Evolutionary conservation across 2,329 filamentous ascomycete genomes (phyloP), one percentile per base, ranked within the genome.

Genomic region (Ambrosiella xylebori): DNA sequence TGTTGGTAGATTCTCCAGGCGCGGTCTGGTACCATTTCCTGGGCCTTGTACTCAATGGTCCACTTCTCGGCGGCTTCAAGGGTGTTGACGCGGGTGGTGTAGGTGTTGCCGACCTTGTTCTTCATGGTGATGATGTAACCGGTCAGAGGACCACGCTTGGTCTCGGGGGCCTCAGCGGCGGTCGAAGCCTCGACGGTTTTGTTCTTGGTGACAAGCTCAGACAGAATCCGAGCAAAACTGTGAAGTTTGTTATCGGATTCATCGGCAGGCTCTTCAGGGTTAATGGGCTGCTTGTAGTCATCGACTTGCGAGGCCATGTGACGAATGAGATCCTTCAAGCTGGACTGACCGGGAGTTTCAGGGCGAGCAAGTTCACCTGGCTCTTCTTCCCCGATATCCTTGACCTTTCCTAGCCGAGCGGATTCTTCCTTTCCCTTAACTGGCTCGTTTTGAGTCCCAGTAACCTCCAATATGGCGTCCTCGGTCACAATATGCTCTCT

Each of bases 11-110:
- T 67, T 0, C 58, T 68, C 61, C 68, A 68, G 1, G 77, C 79
- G 8, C 73, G 70, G 0, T 67, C 62, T 2, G 63, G 62, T 0
- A 69, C 56, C 1, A 89, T 72, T 62, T 90, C 85, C 51, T 77
- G 76, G 53, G 96, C 71, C 40, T 82, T 76, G 69, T 95, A 96
- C 64, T 93, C 81, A n/a, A 96, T 73, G 0, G 71, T 68, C 90
- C 90, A 96, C 62, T 81, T 59, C 66, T 68, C 5, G 8, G 17
- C 12, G 64, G 38, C 0, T 56, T 68, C 51, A 84, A 66, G 12
- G 0, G 73, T 63, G 1, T 69, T 62, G 0, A 88, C 86, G 2
- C 88, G 81, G 0, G 71, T 66, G 1, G 88, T 79, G 57, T 78
- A 76, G 11, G 71, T 57, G 15, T 78, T 82, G 65, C 93, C 84